Percentiles rank a stretch among this genome's conserved stretches.
Evolutionary conservation across 1,139 yeast genomes (phyloP).

Genomic region (Geotrichum carabidarum): DNA sequence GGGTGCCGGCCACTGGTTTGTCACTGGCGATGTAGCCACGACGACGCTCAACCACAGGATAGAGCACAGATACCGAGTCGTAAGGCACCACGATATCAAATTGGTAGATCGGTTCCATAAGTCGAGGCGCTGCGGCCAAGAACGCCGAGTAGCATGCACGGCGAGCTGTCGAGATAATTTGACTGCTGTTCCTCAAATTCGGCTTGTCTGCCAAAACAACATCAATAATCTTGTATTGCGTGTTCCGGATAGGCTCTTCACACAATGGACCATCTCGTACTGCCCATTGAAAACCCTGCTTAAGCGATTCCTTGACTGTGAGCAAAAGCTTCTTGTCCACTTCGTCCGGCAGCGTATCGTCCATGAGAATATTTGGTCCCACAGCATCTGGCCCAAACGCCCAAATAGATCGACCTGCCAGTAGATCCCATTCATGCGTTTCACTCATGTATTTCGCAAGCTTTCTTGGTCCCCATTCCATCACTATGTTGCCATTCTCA

Average conservation of each 20-base stretch:
- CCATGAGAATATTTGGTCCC: slow-evolving; percentile 57
- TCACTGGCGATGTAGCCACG: slow-evolving; percentile 59
- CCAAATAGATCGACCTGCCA: slow-evolving; percentile 82
- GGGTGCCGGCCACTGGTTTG: slow-evolving; percentile 69
- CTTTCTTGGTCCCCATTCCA: slow-evolving; percentile 38
- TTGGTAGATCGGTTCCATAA: slow-evolving; percentile 80
- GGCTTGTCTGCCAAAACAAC: slow-evolving; percentile 49
- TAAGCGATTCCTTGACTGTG: slow-evolving; percentile 50
- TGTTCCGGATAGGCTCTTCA: slow-evolving; percentile 71
- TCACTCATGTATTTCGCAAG: slow-evolving; percentile 54
- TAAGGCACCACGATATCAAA: slow-evolving; percentile 55
- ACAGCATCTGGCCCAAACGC: slow-evolving; percentile 61
- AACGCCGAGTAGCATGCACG: slow-evolving; percentile 82
- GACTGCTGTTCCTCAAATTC: slow-evolving; percentile 57
- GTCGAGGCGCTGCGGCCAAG: slow-evolving; percentile 68
- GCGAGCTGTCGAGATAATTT: slow-evolving; percentile 75
- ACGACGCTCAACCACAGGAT: slow-evolving; percentile 53
- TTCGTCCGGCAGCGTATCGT: slow-evolving; percentile 74
- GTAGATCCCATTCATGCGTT: slow-evolving; percentile 72
- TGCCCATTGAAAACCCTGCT: slow-evolving; percentile 81
- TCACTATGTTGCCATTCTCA: slow-evolving; percentile 36
- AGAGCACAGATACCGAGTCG: slow-evolving; percentile 45
- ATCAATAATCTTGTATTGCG: slow-evolving; percentile 68
- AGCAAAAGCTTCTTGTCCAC: slow-evolving; percentile 53
- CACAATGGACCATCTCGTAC: slow-evolving; percentile 84